These are phyloP conservation scores for Tolypocladium cylindrosporum DNA, from an alignment of 2,329 filamentous ascomycete species.

Conservation along the genomic window DNA sequence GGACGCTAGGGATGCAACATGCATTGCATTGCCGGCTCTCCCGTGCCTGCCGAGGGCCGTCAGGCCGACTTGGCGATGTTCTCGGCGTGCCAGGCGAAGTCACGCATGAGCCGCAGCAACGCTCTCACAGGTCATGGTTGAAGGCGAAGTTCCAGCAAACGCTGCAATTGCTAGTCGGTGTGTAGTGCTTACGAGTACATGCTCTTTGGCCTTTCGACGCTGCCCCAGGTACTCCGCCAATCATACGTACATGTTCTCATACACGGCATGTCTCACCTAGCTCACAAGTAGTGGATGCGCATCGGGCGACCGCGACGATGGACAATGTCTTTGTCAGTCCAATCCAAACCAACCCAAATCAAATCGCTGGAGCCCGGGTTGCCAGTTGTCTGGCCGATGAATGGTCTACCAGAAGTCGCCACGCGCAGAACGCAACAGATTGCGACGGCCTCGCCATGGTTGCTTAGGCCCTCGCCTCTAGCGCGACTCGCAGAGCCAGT, in stretches of 20 bases:
- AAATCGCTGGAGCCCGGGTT: too few relatives aligned
- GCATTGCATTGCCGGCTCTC: neutral
- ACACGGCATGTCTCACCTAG: neutral
- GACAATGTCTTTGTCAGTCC: neutral
- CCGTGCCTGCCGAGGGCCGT: neutral
- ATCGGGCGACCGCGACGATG: too few relatives aligned
- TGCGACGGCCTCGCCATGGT: neutral
- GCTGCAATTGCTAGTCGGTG: neutral
- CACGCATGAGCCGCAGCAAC: neutral
- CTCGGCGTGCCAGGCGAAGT: neutral
- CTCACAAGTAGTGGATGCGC: neutral
- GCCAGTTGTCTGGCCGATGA: neutral
- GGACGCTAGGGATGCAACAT: neutral
- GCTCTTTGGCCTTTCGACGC: neutral
- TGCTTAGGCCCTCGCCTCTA: neutral
- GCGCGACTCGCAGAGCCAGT: neutral
- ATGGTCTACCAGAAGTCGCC: neutral
- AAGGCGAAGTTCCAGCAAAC: neutral
- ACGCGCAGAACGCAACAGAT: neutral
- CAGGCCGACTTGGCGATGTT: neutral
- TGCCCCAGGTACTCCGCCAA: neutral
- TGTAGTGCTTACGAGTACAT: too few relatives aligned
- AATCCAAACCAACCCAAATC: neutral
- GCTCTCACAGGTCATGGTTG: neutral
- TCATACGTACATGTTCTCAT: too few relatives aligned